These are phyloP conservation scores for Radiomyces spectabilis DNA, from an alignment of 192 early-diverging fungal genomes.

Conservation along the genomic window DNA sequence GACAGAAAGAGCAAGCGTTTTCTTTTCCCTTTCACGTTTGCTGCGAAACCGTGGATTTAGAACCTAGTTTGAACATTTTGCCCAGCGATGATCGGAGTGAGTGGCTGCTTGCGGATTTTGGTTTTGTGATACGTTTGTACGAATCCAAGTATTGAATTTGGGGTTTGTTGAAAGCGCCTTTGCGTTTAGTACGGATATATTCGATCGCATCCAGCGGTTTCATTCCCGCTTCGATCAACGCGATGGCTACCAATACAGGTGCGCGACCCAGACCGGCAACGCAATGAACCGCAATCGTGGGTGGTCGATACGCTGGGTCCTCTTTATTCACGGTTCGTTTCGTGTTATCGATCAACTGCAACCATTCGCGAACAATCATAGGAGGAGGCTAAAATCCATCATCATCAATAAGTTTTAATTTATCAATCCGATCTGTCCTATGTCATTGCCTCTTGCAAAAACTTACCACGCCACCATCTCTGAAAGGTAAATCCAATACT, in stretches of 20 bases:
- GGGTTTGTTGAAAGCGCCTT: slow-evolving; percentile 70
- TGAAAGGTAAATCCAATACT: slow-evolving; percentile 81
- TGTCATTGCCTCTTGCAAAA: no score
- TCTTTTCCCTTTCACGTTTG: not conserved
- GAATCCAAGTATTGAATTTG: slow-evolving; percentile 53
- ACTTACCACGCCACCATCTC: slow-evolving; percentile 66
- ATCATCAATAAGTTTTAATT: no score
- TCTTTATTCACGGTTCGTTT: slow-evolving; percentile 12
- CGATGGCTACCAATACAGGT: slow-evolving; percentile 80
- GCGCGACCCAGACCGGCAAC: slow-evolving; percentile 94
- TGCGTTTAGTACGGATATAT: slow-evolving; percentile 60
- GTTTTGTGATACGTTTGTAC: slow-evolving; percentile 7
- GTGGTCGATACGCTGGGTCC: not conserved
- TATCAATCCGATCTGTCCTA: no score
- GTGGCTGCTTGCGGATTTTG: not conserved
- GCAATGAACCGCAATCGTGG: slow-evolving; percentile 81
- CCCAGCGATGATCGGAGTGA: slow-evolving; percentile 14
- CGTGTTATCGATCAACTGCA: slow-evolving; percentile 52
- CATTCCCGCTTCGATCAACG: slow-evolving; percentile 71
- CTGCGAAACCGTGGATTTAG: not conserved
- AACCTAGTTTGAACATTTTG: slow-evolving; percentile 12
- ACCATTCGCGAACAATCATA: slow-evolving; percentile 45
- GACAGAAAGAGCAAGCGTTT: no score
- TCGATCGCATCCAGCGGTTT: slow-evolving; percentile 64
- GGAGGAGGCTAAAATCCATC: slow-evolving; percentile 34